Conservation (phyloP, 2,329 filamentous ascomycete species). For the Ambrosiella xylebori region DNA sequence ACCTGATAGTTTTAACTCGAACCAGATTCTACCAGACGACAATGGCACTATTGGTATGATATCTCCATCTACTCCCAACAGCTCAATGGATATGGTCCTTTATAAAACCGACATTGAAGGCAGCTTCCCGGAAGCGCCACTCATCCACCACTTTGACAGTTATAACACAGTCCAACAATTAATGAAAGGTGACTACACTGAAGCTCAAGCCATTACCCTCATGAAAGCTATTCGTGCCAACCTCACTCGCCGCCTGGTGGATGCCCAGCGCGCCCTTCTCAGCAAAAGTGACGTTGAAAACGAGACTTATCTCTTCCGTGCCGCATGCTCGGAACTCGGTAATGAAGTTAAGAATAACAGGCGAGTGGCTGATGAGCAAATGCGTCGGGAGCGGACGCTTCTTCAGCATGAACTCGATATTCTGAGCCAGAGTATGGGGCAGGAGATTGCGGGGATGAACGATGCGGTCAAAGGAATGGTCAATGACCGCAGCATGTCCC, state of each 20-base stretch:
- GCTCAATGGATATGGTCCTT: not conserved
- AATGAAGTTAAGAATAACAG: conserved; percentile 71
- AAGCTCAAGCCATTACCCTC: conserved; percentile 58
- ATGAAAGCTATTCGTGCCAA: conserved; percentile 85
- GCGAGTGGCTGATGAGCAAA: conserved; percentile 59
- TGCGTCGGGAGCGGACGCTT: conserved; percentile 66
- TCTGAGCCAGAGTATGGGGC: conserved; percentile 63
- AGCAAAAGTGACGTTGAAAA: conserved; percentile 91
- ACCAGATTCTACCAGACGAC: not conserved
- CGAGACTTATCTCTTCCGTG: conserved; percentile 78
- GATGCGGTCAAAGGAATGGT: conserved; percentile 93
- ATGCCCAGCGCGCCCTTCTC: conserved; percentile 64
- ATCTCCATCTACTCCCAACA: not conserved
- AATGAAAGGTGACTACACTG: conserved; percentile 50
- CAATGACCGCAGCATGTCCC: conserved; percentile 86
- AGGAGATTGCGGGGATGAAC: conserved; percentile 65
- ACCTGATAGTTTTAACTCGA: not conserved
- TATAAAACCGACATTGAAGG: not conserved
- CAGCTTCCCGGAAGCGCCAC: not conserved
- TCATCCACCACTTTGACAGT: conserved; percentile 93
- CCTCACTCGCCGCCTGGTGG: conserved; percentile 60
- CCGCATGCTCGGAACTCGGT: conserved; percentile 78
- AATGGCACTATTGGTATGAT: not conserved
- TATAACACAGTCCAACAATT: conserved; percentile 77
- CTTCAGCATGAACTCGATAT: conserved; percentile 95